Evolutionary conservation across 2,329 filamentous ascomycete genomes (phyloP).

Genomic region (Hypoxylon sp.): DNA sequence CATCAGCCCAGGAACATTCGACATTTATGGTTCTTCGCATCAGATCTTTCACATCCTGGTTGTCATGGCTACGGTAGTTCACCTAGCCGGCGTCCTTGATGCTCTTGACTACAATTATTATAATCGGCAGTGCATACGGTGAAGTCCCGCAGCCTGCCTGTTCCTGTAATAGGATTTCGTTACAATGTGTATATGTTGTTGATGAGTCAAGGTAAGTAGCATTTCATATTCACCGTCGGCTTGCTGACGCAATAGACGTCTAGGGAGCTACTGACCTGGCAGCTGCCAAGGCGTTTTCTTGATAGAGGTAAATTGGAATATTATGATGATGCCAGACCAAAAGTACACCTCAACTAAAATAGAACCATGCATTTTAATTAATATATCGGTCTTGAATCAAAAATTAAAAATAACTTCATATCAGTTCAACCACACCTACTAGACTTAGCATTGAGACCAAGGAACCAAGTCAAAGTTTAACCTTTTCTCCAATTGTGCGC

Average conservation of each 20-base stretch:
- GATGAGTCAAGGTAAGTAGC: not conserved
- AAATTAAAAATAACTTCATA: not conserved
- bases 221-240: not conserved
- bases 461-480: not conserved
- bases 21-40: constrained; percentile 62
- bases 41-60: constrained; percentile 64
- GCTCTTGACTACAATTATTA: constrained; percentile 52
- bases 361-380: not conserved
- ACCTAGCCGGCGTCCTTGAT: constrained; percentile 57
- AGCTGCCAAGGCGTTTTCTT: not conserved
- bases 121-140: constrained; percentile 44
- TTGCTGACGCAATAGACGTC: not conserved
- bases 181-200: not conserved
- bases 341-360: not conserved
- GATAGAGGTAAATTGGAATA: not conserved
- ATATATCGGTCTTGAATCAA: not conserved
- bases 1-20: constrained; percentile 60
- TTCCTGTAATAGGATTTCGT: not conserved
- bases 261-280: not conserved
- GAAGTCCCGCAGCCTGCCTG: not conserved
- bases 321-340: not conserved
- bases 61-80: constrained; percentile 58
- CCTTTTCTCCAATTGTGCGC: not conserved
- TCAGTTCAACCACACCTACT: not conserved
- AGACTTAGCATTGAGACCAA: not conserved